Base-by-base conservation (phyloP, 306 rosid genomes). In the Quercus agrifolia region DNA sequence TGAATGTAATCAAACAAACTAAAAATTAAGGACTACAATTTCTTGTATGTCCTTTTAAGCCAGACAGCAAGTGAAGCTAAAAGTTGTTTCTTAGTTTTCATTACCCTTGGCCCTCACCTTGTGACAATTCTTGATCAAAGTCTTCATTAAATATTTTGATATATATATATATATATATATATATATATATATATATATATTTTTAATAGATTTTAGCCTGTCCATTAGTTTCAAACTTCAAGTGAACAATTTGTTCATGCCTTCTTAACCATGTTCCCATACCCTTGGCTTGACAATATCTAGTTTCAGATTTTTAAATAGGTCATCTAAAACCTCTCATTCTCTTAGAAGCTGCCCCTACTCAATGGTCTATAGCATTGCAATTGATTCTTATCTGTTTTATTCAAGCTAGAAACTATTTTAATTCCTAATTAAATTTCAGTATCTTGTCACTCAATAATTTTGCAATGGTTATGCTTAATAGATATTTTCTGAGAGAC, bases 401-500 rank as follows among this genome's bases (percentile, higher is more conserved):
- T 49, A 82, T 77, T 57, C 70, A 68, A 51, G 59, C 44, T 74
- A 67, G 33, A 74, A 35, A 14, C 70, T 77, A 51, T 41, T n/a
- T 12, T 13, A 59, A 20, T 74, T 67, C 76, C 30, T 67, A 58
- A 51, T 73, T 81, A 71, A 69, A 67, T 57, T 51, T 61, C 3
- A 56, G n/a, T 20, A 6, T n/a, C 27, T 17, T 19, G 15, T 51
- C 25, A 35, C 41, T 28, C 71, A 61, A 74, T 41, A 52, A 66
- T 76, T 61, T 68, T 82, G 44, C 46, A 56, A 72, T 78, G 76
- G 46, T 78, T 19, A 67, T 79, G 21, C 78, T 75, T 35, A 79
- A 81, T 84, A 96, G 98, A 91, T 96, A 90, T 96, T 96, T 82
- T 96, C 96, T 10, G 93, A 90, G 85, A 93, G 81, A 77, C 91